Percentiles rank a stretch among this genome's conserved stretches.
Conservation (phyloP, 305 asterid species). For the Rubia tinctorum region DNA sequence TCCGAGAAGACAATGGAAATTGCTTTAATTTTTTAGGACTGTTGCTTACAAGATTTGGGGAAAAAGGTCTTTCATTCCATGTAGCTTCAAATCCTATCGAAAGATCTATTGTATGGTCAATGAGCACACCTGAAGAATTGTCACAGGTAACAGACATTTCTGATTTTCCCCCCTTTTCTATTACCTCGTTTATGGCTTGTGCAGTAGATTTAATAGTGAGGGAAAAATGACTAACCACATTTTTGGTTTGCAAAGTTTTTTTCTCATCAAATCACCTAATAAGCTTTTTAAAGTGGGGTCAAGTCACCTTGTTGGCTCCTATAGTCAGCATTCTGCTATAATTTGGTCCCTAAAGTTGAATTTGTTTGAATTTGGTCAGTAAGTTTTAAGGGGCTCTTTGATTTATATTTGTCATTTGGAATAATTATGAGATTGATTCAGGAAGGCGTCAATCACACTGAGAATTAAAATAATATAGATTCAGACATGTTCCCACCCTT, state of each 20-base stretch:
- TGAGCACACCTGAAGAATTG: slow-evolving; percentile 69
- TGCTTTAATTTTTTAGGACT: slow-evolving; percentile 51
- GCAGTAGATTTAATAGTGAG: neutral
- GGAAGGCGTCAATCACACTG: neutral
- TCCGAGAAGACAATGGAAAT: slow-evolving; percentile 29
- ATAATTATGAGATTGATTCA: neutral
- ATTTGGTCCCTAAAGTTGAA: too few relatives aligned
- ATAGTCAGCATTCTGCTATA: neutral
- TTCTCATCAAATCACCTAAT: too few relatives aligned
- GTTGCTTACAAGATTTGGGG: slow-evolving; percentile 81
- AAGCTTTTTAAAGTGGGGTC: too few relatives aligned
- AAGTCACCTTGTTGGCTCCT: neutral
- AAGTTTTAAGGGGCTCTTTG: neutral
- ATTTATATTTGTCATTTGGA: neutral
- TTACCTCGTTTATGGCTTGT: neutral
- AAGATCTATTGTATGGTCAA: slow-evolving; percentile 77
- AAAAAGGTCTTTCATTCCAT: slow-evolving; percentile 71
- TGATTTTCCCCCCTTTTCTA: slow-evolving; percentile 17
- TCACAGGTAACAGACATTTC: slow-evolving; percentile 32
- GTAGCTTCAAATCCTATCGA: slow-evolving; percentile 72
- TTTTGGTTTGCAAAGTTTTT: neutral
- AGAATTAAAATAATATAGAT: neutral
- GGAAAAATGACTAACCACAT: neutral
- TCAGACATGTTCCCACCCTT: neutral
- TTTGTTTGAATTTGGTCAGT: too few relatives aligned